Conservation (phyloP, 108 stramenopile genomes). For the Licmophora abbreviata region DNA sequence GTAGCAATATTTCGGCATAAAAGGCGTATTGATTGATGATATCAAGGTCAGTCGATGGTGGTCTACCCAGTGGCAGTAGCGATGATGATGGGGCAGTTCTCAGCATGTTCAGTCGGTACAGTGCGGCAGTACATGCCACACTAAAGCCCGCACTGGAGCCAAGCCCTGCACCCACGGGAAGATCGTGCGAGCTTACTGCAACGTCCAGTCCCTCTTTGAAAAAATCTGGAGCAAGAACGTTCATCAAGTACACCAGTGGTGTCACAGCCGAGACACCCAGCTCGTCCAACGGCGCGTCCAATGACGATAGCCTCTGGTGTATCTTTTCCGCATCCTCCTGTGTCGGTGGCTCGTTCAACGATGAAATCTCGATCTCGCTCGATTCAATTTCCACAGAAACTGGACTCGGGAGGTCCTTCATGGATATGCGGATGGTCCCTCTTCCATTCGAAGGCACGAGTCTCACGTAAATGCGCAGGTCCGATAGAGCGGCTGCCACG, state of each 20-base stretch:
- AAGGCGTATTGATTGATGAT: slow-evolving; percentile 36
- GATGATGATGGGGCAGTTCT: slow-evolving; percentile 3
- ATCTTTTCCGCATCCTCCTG: slow-evolving; percentile 4
- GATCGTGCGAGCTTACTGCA: slow-evolving; percentile 12
- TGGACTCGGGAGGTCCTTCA: slow-evolving; percentile 13
- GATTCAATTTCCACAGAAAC: slow-evolving; percentile 3
- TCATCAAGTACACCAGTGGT: slow-evolving; percentile 3
- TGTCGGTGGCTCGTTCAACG: slow-evolving; percentile 11
- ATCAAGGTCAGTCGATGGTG: slow-evolving; percentile 10
- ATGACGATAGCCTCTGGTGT: background rate
- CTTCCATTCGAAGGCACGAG: slow-evolving; percentile 2
- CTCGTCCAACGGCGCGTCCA: background rate
- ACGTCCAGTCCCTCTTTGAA: slow-evolving; percentile 6
- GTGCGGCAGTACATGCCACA: slow-evolving; percentile 32
- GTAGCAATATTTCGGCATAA: slow-evolving; percentile 33
- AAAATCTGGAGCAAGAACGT: background rate
- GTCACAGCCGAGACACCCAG: background rate
- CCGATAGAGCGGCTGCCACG: slow-evolving; percentile 42
- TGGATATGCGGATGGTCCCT: slow-evolving; percentile 1
- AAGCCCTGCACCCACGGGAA: slow-evolving; percentile 19
- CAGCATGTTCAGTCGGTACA: slow-evolving; percentile 7
- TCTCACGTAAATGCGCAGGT: slow-evolving; percentile 24
- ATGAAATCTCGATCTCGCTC: background rate
- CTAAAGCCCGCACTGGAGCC: slow-evolving; percentile 22
- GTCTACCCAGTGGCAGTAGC: background rate